Conservation (phyloP, 2,329 filamentous ascomycete genomes). For the Arthrobotrys iridis region DNA sequence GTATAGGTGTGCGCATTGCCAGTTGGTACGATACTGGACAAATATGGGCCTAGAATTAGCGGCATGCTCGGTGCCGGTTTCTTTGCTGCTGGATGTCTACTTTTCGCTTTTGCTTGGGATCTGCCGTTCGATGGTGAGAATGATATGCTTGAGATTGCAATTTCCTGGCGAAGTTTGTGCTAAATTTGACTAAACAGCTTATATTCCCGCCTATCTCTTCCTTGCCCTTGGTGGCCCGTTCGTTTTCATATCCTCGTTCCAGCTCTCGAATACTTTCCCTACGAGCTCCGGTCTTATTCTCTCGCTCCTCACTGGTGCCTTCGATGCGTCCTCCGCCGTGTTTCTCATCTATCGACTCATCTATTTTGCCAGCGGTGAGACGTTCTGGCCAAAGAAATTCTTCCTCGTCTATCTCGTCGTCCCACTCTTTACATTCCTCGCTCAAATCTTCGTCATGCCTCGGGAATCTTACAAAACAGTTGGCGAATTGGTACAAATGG, state of each 20-base stretch:
- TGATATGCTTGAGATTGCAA: not conserved
- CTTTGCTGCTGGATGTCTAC: slow-evolving; percentile 74
- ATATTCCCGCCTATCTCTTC: slow-evolving; percentile 77
- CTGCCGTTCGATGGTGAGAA: slow-evolving; percentile 74
- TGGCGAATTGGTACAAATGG: slow-evolving; percentile 80
- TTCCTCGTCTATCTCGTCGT: slow-evolving; percentile 78
- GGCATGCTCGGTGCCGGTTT: slow-evolving; percentile 75
- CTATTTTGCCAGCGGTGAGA: slow-evolving; percentile 69
- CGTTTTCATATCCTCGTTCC: slow-evolving; percentile 83
- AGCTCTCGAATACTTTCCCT: slow-evolving; percentile 85
- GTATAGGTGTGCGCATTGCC: slow-evolving; percentile 75
- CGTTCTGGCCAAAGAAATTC: slow-evolving; percentile 73
- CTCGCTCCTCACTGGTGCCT: slow-evolving; percentile 80
- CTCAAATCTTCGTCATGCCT: slow-evolving; percentile 78
- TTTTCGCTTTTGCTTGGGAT: slow-evolving; percentile 74
- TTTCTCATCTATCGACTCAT: slow-evolving; percentile 79
- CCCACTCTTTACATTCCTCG: slow-evolving; percentile 72
- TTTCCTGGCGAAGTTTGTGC: not conserved
- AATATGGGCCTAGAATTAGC: slow-evolving; percentile 80
- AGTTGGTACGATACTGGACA: slow-evolving; percentile 84
- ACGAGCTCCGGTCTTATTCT: slow-evolving; percentile 80
- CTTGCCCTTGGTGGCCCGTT: slow-evolving; percentile 82
- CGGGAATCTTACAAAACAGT: slow-evolving; percentile 82
- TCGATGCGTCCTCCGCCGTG: slow-evolving; percentile 81
- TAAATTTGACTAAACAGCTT: slow-evolving; percentile 59